These are phyloP conservation scores for Fusarium gaditjirri DNA, from an alignment of 2,329 filamentous ascomycete species.

Conservation along the genomic window DNA sequence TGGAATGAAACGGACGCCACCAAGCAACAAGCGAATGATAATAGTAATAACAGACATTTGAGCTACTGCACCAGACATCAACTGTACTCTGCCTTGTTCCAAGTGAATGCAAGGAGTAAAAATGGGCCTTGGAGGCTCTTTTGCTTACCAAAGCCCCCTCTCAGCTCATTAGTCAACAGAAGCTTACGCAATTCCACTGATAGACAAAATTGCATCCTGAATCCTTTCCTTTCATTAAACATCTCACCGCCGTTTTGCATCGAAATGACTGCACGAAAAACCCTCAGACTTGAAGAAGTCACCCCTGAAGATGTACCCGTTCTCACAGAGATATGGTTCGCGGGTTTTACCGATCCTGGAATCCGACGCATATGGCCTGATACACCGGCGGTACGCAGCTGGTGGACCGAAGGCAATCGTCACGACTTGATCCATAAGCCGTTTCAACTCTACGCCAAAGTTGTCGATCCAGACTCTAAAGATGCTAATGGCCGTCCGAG, in stretches of 20 bases:
- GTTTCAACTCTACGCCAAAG: constrained; percentile 33
- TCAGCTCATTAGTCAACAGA: neutral
- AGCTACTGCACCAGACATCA: neutral
- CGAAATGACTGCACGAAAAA: neutral
- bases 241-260: neutral
- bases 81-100: neutral
- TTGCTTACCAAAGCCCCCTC: neutral
- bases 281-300: constrained; percentile 9
- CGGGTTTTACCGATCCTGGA: constrained; percentile 23
- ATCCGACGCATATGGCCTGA: constrained; percentile 31
- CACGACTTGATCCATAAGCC: constrained; percentile 27
- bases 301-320: constrained; percentile 12
- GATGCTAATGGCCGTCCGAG: constrained; percentile 13
- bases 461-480: constrained; percentile 19
- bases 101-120: neutral
- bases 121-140: no score
- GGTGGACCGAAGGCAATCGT: constrained; percentile 33
- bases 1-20: neutral
- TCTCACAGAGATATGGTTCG: constrained; percentile 32
- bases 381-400: constrained; percentile 26
- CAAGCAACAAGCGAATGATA: neutral
- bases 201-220: neutral
- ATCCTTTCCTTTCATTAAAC: neutral
- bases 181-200: neutral
- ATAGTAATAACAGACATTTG: neutral